A percentile compares a stretch with the other conserved stretches of the same genome.
These are phyloP conservation scores for Colletotrichum eleusines DNA, from an alignment of 2,329 filamentous ascomycete species.

Conservation along the genomic window DNA sequence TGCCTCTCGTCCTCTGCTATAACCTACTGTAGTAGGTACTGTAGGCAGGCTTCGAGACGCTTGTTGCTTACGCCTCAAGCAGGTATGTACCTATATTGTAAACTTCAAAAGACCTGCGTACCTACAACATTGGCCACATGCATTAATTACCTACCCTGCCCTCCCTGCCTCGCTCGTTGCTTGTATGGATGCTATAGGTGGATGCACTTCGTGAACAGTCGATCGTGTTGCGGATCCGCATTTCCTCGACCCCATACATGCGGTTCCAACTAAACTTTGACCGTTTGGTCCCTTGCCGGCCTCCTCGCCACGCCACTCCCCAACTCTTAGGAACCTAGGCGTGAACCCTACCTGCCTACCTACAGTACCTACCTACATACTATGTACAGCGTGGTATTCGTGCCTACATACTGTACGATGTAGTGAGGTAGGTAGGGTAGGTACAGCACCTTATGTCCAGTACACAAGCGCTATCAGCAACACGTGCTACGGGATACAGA, in stretches of 20 bases:
- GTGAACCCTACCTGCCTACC: too few species aligned
- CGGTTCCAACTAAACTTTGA: constrained; percentile 12
- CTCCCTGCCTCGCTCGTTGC: neutral
- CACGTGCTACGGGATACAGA: constrained; percentile 12
- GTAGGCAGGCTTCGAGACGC: neutral
- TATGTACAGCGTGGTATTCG: too few species aligned
- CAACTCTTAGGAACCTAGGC: too few species aligned
- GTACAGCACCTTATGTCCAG: too few species aligned
- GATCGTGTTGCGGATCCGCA: constrained; percentile 17
- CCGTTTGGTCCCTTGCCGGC: constrained; percentile 16
- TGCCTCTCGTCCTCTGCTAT: neutral
- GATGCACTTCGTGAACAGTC: neutral
- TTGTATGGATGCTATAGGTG: too few species aligned
- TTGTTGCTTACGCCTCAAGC: neutral
- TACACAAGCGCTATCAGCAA: neutral
- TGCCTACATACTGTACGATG: too few species aligned
- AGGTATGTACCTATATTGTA: too few species aligned
- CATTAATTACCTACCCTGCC: too few species aligned
- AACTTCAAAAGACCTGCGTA: too few species aligned
- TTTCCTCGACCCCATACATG: neutral
- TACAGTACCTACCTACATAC: neutral
- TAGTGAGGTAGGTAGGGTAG: too few species aligned
- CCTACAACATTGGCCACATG: neutral
- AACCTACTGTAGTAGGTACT: too few species aligned
- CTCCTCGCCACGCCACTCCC: neutral